These are phyloP conservation scores for Postia placenta DNA, from an alignment of 768 basidiomycete species.

Conservation along the genomic window DNA sequence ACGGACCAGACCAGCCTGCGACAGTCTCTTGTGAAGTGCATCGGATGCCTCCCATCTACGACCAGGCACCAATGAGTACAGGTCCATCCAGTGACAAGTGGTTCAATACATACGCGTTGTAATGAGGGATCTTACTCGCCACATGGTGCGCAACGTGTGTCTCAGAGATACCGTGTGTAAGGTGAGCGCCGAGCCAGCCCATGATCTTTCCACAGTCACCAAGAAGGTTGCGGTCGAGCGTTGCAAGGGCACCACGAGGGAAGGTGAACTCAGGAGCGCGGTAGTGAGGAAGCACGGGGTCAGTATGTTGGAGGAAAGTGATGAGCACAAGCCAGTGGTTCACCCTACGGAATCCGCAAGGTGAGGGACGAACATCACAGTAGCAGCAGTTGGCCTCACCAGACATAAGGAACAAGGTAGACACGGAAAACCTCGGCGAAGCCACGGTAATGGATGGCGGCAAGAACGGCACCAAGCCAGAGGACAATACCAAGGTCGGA, in stretches of 20 bases:
- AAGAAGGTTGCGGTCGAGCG: slow-evolving; percentile 78
- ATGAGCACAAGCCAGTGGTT: slow-evolving; percentile 96
- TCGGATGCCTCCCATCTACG: slow-evolving; percentile 83
- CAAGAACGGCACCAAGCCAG: slow-evolving; percentile 57
- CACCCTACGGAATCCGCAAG: slow-evolving; percentile 38
- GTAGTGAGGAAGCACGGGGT: slow-evolving; percentile 92
- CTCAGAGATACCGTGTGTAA: slow-evolving; percentile 91
- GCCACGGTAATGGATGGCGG: slow-evolving; percentile 53
- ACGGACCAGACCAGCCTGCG: slow-evolving; percentile 44
- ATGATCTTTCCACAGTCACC: slow-evolving; percentile 74
- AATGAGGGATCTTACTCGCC: slow-evolving; percentile 94
- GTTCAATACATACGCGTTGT: slow-evolving; percentile 53
- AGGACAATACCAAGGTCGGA: slow-evolving; percentile 80
- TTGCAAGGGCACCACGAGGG: slow-evolving; percentile 87
- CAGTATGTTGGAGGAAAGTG: slow-evolving; percentile 98
- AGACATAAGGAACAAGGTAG: slow-evolving; percentile 88
- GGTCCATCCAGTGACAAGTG: not conserved
- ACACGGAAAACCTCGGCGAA: slow-evolving; percentile 68
- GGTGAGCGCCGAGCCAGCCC: slow-evolving; percentile 79
- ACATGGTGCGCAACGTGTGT: slow-evolving; percentile 93
- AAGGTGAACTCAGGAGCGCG: slow-evolving; percentile 87
- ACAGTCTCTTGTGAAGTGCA: slow-evolving; percentile 73
- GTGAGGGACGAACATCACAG: not conserved
- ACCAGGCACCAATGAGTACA: not conserved
- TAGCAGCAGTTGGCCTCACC: slow-evolving; percentile 36